These are phyloP conservation scores for Pythium brassicae DNA, from an alignment of 352 stramenopile genomes.

Conservation along the genomic window DNA sequence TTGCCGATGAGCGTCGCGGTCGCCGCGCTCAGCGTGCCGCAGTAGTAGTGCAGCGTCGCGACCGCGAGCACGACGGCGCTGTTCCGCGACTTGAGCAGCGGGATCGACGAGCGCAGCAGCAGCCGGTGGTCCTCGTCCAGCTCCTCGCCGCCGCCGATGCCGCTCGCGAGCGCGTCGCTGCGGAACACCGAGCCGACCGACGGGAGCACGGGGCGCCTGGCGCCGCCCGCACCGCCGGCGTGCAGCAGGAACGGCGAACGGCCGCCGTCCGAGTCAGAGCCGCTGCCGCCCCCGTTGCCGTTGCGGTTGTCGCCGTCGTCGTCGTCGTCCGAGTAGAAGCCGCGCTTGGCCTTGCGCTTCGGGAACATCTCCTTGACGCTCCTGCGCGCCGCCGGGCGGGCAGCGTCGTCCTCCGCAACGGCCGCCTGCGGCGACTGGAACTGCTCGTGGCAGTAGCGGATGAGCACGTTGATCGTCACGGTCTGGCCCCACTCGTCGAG, in stretches of 20 bases:
- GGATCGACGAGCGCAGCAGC: constrained; percentile 93
- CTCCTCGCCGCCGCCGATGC: constrained; percentile 71
- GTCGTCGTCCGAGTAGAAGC: constrained; percentile 98
- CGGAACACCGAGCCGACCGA: constrained; percentile 77
- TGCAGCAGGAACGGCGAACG: constrained; percentile 47
- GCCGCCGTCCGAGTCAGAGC: constrained; percentile 73
- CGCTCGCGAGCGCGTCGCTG: constrained; percentile 58
- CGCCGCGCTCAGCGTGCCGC: constrained; percentile 84
- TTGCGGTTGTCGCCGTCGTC: too few relatives aligned
- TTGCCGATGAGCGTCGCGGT: constrained; percentile 93
- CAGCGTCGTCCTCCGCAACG: constrained; percentile 21
- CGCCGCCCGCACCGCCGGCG: constrained; percentile 1
- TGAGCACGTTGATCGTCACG: constrained; percentile 91
- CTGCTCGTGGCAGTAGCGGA: constrained; percentile 94
- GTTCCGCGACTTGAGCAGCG: constrained; percentile 96
- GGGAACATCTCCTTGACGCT: constrained; percentile 56
- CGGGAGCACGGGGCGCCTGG: constrained; percentile 40
- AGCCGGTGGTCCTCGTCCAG: constrained; percentile 96
- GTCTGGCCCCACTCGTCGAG: constrained; percentile 99
- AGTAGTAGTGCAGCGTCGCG: constrained; percentile 97
- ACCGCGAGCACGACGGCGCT: constrained; percentile 96
- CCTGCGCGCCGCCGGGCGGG: constrained; percentile 10
- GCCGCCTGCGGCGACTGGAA: constrained; percentile 88
- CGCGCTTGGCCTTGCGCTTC: constrained; percentile 78
- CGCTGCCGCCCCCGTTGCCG: constrained; percentile 18